Evolutionary conservation across 83 land plant genomes (phyloP).

Genomic region (Picea mariana): DNA sequence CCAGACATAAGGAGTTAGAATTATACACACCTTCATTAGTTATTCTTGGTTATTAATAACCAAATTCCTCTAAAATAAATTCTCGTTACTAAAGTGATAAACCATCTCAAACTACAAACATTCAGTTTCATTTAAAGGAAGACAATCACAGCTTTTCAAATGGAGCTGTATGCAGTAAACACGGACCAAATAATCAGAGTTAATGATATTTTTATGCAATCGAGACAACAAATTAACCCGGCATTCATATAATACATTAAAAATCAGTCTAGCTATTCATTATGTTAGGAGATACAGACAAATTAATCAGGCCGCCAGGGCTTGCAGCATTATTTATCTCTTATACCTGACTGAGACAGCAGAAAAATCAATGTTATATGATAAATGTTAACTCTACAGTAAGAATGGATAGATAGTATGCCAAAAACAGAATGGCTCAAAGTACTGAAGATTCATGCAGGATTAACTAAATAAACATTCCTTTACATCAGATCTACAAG

Average conservation of each 20-base stretch:
- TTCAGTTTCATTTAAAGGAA: not conserved
- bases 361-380: not conserved
- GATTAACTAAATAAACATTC: not conserved
- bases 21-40: not conserved
- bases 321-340: not conserved
- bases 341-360: not conserved
- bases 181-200: not conserved
- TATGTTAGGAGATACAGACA: not conserved
- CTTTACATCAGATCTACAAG: not conserved
- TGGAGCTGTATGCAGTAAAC: not conserved
- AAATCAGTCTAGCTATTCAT: not conserved
- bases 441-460: not conserved
- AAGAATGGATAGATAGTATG: not conserved
- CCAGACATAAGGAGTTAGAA: too few relatives aligned
- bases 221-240: not conserved
- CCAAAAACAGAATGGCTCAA: not conserved
- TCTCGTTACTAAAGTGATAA: not conserved
- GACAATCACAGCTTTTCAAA: not conserved
- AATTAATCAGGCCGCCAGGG: not conserved
- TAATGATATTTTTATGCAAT: not conserved
- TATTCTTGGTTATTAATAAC: too few relatives aligned
- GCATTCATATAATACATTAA: slow-evolving; percentile 1
- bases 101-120: not conserved
- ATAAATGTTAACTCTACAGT: not conserved
- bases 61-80: not conserved